Conservation (phyloP, 257 asterid species). For the Ilex asprella region DNA sequence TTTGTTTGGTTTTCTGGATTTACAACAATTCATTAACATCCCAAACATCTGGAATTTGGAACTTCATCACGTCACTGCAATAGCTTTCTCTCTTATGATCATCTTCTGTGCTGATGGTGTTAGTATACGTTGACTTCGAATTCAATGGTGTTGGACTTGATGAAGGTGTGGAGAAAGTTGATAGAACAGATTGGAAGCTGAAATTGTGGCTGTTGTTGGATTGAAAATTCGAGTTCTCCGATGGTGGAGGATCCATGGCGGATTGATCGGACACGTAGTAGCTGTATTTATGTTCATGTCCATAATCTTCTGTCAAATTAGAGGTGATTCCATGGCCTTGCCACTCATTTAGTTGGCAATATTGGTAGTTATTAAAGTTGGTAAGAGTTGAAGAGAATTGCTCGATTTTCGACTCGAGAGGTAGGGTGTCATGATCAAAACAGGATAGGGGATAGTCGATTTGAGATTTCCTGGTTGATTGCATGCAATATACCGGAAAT, state of each 20-base stretch:
- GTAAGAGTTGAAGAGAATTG: conserved; percentile 15
- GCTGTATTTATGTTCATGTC: conserved; percentile 25
- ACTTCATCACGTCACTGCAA: conserved; percentile 26
- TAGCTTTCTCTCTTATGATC: conserved; percentile 43
- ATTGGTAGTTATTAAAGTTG: conserved; percentile 20
- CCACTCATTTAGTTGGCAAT: conserved; percentile 35
- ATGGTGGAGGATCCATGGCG: conserved; percentile 25
- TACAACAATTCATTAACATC: neutral
- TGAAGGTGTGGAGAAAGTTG: conserved; percentile 61
- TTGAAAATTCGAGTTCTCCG: conserved; percentile 47
- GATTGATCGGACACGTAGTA: conserved; percentile 35
- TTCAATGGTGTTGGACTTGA: conserved; percentile 51
- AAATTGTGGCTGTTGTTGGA: conserved; percentile 39
- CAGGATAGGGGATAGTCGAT: too few species aligned
- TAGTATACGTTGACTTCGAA: conserved; percentile 34
- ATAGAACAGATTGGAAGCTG: conserved; percentile 55
- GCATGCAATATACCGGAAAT: neutral
- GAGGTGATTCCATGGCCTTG: conserved; percentile 24
- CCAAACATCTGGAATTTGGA: neutral
- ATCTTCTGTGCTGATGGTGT: conserved; percentile 43
- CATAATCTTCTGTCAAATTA: conserved; percentile 22
- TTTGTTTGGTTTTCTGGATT: neutral
- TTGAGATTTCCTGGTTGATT: too few species aligned
- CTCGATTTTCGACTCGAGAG: neutral
- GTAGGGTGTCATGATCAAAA: too few species aligned